Conservation (phyloP, 768 basidiomycete genomes). For the Boletus huronensis region DNA sequence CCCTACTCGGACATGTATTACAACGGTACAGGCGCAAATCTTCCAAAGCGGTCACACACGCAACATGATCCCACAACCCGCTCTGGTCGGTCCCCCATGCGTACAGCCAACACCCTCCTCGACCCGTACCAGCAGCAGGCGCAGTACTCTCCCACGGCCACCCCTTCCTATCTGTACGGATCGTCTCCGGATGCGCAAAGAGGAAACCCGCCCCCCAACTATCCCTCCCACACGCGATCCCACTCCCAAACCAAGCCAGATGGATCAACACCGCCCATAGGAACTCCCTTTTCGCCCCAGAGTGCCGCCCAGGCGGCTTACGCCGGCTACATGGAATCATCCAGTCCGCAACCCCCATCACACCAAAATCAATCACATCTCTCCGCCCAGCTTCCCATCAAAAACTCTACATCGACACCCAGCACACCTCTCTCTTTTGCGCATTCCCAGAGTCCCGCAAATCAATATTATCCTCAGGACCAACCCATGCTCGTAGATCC, state of each 20-base stretch:
- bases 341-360: conserved; percentile 56
- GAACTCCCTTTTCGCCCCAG: conserved; percentile 58
- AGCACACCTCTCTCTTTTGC: conserved; percentile 69
- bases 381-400: conserved; percentile 43
- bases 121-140: conserved; percentile 72
- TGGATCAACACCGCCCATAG: conserved; percentile 42
- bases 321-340: conserved; percentile 57
- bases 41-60: conserved; percentile 54
- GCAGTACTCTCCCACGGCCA: conserved; percentile 54
- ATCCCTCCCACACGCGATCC: conserved; percentile 54
- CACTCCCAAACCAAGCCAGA: conserved; percentile 58
- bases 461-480: conserved; percentile 59
- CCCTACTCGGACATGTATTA: conserved; percentile 62
- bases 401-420: conserved; percentile 64
- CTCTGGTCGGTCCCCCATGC: conserved; percentile 59
- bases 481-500: conserved; percentile 73
- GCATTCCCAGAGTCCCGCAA: conserved; percentile 47
- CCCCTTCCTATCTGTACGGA: conserved; percentile 45
- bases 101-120: conserved; percentile 51
- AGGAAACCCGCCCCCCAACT: conserved; percentile 39
- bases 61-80: conserved; percentile 53
- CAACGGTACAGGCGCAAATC: conserved; percentile 43
- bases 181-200: conserved; percentile 37
- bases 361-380: conserved; percentile 51
- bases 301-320: conserved; percentile 41